Percentiles rank a stretch among this genome's conserved stretches.
phyloP scores from a whole-genome alignment of 148 eudicot species.

The Arbutus unedo region DNA sequence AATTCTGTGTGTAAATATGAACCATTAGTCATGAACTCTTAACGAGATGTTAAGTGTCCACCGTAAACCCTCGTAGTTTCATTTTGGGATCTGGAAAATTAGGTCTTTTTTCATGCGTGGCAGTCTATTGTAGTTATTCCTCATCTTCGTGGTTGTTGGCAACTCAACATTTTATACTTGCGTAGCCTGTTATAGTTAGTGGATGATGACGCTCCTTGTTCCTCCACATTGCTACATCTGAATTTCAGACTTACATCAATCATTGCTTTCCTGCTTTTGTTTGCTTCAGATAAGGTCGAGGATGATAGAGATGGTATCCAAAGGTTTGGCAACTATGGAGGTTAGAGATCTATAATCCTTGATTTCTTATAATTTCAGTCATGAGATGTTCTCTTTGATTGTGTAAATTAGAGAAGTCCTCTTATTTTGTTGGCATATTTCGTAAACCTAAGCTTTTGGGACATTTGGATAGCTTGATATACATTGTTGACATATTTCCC shows the following conservation, averaged over 20 bases:
- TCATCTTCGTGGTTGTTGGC: background rate
- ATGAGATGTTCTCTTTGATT: background rate
- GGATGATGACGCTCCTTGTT: background rate
- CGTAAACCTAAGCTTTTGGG: background rate
- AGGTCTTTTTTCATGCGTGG: background rate
- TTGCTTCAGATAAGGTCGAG: constrained; percentile 64
- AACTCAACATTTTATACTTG: constrained; percentile 4
- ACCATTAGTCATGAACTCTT: background rate
- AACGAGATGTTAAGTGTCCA: background rate
- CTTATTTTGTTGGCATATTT: background rate
- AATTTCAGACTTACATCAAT: background rate
- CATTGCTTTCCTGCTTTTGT: background rate
- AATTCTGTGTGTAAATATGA: background rate
- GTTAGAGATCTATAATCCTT: constrained; percentile 31
- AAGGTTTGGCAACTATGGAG: constrained; percentile 86
- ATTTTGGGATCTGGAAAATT: constrained; percentile 3
- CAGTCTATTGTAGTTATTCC: background rate
- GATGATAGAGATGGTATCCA: constrained; percentile 92
- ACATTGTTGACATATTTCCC: background rate
- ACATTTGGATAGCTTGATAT: background rate
- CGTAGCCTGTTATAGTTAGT: background rate
- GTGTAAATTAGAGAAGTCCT: background rate
- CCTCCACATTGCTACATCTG: background rate
- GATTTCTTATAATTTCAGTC: background rate
- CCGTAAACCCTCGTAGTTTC: background rate